These are phyloP conservation scores for Claviceps sp. DNA, from an alignment of 2,329 filamentous ascomycete genomes.

Conservation along the genomic window DNA sequence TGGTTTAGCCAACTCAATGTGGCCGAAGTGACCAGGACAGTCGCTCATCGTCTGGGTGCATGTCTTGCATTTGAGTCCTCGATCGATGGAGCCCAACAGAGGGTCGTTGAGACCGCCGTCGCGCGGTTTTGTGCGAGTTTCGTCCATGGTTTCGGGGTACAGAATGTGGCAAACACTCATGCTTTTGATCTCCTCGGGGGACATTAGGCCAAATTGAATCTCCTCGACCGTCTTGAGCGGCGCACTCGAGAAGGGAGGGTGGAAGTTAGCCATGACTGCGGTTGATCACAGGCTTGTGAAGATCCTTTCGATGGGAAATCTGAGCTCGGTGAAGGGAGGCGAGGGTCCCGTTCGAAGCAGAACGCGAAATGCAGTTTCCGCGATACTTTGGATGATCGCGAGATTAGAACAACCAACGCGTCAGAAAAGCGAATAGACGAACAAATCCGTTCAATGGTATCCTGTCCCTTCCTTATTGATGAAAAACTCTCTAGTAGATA, in stretches of 20 bases:
- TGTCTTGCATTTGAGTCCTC: slow-evolving; percentile 88
- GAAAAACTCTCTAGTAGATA: slow-evolving; percentile 16
- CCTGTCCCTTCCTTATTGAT: slow-evolving; percentile 18
- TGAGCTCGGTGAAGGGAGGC: slow-evolving; percentile 7
- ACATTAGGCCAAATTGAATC: slow-evolving; percentile 96
- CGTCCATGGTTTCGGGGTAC: slow-evolving; percentile 99
- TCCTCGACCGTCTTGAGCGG: slow-evolving; percentile 96
- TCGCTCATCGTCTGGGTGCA: slow-evolving; percentile 92
- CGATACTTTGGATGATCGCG: neutral
- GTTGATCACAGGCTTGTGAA: slow-evolving; percentile 4
- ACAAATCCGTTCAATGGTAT: slow-evolving; percentile 11
- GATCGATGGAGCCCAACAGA: slow-evolving; percentile 89
- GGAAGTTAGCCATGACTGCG: slow-evolving; percentile 76
- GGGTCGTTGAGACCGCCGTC: slow-evolving; percentile 91
- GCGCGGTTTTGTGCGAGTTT: slow-evolving; percentile 79
- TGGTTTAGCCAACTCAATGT: slow-evolving; percentile 93
- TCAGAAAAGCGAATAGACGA: slow-evolving; percentile 11
- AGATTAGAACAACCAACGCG: slow-evolving; percentile 10
- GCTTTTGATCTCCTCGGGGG: slow-evolving; percentile 96
- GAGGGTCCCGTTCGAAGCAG: slow-evolving; percentile 2
- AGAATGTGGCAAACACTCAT: slow-evolving; percentile 95
- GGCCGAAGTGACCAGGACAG: slow-evolving; percentile 95
- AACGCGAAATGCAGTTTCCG: slow-evolving; percentile 8
- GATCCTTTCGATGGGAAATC: slow-evolving; percentile 1
- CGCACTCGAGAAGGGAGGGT: slow-evolving; percentile 84